Base-by-base conservation (phyloP, 139 green algal genomes). In the Chlamydomonas incerta region DNA sequence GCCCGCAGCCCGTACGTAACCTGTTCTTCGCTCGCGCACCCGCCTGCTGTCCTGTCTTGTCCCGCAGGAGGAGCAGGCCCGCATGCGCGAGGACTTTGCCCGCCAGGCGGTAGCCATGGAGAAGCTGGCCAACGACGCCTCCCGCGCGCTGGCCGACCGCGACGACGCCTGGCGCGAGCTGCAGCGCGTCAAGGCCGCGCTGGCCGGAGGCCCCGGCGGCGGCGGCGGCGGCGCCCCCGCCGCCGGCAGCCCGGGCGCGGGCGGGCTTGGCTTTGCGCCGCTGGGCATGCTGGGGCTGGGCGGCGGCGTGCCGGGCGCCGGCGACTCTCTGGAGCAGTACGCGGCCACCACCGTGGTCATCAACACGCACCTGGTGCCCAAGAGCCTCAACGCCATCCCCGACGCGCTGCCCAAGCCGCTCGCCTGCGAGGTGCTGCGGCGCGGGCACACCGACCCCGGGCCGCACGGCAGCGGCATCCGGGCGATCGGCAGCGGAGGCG, bases 11-110 rank as follows among this genome's bases (percentile, higher is more conserved):
- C n/a, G n/a, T n/a, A n/a, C n/a, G n/a, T n/a, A n/a, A n/a, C n/a
- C n/a, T n/a, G n/a, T n/a, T n/a, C n/a, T n/a, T n/a, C n/a, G n/a
- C n/a, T n/a, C n/a, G n/a, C n/a, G n/a, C 41, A 50, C 41, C 6
- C 41, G 41, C 41, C 6, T 50, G 20, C 55, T n/a, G n/a, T n/a
- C n/a, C n/a, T n/a, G n/a, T n/a, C n/a, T n/a, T n/a, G n/a, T n/a
- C n/a, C 57, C 57, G 2, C 63, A 89, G 85, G 69, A 86, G 41
- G 86, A 87, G 79, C 86, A 90, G 63, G 52, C 72, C 37, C 79
- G 65, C 62, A 58, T 90, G 69, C 86, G 79, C 15, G 79, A 90
- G 65, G 86, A 90, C 8, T 67, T 90, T 5, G 34, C 72, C 24
- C 79, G 79, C 28, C 86, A 90, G 63, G 77, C 71, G 23, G 86